These are phyloP conservation scores for Leccinum barrowsii DNA, from an alignment of 768 basidiomycete species.

Conservation along the genomic window DNA sequence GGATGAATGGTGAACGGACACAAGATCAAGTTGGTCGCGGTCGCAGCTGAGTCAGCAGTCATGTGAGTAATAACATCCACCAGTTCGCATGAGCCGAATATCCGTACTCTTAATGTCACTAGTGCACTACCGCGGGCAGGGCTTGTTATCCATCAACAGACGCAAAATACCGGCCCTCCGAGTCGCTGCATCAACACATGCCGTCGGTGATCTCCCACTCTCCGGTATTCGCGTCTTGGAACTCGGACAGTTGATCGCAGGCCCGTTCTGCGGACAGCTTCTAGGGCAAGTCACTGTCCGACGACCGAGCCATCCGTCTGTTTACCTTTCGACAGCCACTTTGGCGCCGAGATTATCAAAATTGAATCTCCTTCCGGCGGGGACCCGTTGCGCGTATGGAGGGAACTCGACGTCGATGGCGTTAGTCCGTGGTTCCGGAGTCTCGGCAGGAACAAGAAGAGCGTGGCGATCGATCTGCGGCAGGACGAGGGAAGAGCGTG, in stretches of 20 bases:
- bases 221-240: slow-evolving; percentile 64
- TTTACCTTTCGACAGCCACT: slow-evolving; percentile 45
- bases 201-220: slow-evolving; percentile 43
- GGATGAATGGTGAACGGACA: not conserved
- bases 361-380: slow-evolving; percentile 65
- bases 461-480: slow-evolving; percentile 62
- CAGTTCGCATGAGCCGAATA: too few species aligned
- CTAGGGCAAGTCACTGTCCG: slow-evolving; percentile 47
- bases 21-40: too few species aligned
- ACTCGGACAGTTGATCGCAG: slow-evolving; percentile 68
- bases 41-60: not conserved
- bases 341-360: slow-evolving; percentile 72
- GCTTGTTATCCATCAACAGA: too few species aligned
- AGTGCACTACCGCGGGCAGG: too few species aligned
- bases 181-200: slow-evolving; percentile 8
- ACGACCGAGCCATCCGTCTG: not conserved
- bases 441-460: slow-evolving; percentile 71
- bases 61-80: too few species aligned
- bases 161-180: too few species aligned
- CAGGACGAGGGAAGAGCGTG: slow-evolving; percentile 55
- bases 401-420: too few species aligned
- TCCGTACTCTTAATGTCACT: too few species aligned
- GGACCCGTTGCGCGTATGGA: too few species aligned
- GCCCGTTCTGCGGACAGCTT: slow-evolving; percentile 69
- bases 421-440: slow-evolving; percentile 80